Base-by-base conservation (phyloP, 2,329 filamentous ascomycete genomes). In the Dothideomycetes sp. region DNA sequence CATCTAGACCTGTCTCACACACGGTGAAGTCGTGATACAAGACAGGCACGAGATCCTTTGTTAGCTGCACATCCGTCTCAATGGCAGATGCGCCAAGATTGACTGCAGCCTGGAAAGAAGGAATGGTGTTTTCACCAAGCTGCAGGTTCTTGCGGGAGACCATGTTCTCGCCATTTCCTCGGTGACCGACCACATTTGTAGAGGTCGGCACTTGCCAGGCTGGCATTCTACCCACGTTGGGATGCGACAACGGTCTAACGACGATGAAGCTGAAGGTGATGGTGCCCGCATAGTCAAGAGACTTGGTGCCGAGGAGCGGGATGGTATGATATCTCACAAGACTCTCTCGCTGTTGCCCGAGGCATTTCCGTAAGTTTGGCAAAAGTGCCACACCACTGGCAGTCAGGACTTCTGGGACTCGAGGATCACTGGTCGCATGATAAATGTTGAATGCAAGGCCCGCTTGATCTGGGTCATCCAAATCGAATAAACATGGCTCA, bases 11-110 rank as follows among this genome's bases (percentile, higher is more conserved):
- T 4, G 59, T 56, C 42, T 66, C 63, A 43, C 61, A 65, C 4
- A 66, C 43, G 2, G 56, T 57, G 37, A 64, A 66, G 44, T 66
- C 62, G 43, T 66, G 62, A 36, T 60, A 66, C 12, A 65, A 54
- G 9, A 66, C 54, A 2, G 64, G 59, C 9, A 59, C 48, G 29
- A 55, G 47, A 36, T 66, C 64, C 45, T 55, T 56, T 2, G 64
- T 66, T 12, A 66, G 46, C 43, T 66, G 64, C 2, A 64, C 53
- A 48, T 66, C 63, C 56, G 24, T 16, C 19, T 18, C 38, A 2
- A 62, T 54, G 39, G 51, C 55, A 12, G 55, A 54, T 18, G 60
- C 58, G 5, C 59, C 60, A 7, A 57, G 47, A 30, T 52, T 55
- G 14, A 47, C 49, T 4, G 60, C 59, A 16, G 54, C 49, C n/a